Conservation (phyloP, 345 rosid species). For the Syzygium aqueum region DNA sequence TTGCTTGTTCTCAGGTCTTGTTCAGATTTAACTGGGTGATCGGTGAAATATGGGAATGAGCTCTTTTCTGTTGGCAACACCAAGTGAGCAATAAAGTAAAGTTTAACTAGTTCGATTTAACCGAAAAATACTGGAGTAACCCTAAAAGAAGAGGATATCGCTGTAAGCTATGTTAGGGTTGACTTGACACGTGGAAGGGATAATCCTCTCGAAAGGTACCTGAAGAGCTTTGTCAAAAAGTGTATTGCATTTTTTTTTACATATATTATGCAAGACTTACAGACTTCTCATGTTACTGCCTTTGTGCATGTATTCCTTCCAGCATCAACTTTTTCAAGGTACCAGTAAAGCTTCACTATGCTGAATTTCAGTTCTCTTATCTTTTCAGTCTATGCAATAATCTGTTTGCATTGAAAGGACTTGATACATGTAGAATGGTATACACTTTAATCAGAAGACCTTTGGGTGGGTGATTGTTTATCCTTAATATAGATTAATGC, state of each 20-base stretch:
- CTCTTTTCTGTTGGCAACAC: background rate
- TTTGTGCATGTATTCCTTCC: slow-evolving; percentile 12
- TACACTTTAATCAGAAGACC: background rate
- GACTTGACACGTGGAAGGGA: slow-evolving; percentile 84
- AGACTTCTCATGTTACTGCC: background rate
- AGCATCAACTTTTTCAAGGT: slow-evolving; percentile 97
- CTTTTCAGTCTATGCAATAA: background rate
- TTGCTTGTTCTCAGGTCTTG: slow-evolving; percentile 83
- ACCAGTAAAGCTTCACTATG: slow-evolving; percentile 2
- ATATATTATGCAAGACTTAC: background rate
- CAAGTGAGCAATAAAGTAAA: background rate
- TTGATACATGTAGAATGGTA: background rate
- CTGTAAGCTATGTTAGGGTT: slow-evolving; percentile 72
- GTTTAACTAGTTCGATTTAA: background rate
- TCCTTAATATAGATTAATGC: background rate
- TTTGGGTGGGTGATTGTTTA: background rate
- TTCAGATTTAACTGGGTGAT: background rate
- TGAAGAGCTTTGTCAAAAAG: background rate
- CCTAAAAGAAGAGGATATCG: slow-evolving; percentile 69
- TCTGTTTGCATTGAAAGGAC: background rate
- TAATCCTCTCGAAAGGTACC: slow-evolving; percentile 86
- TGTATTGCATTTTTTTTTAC: background rate
- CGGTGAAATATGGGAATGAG: background rate
- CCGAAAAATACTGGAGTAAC: slow-evolving; percentile 60
- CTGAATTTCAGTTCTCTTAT: background rate